These are phyloP conservation scores for Sphenostylis stenocarpa DNA, from an alignment of 306 rosid genomes.

Conservation along the genomic window DNA sequence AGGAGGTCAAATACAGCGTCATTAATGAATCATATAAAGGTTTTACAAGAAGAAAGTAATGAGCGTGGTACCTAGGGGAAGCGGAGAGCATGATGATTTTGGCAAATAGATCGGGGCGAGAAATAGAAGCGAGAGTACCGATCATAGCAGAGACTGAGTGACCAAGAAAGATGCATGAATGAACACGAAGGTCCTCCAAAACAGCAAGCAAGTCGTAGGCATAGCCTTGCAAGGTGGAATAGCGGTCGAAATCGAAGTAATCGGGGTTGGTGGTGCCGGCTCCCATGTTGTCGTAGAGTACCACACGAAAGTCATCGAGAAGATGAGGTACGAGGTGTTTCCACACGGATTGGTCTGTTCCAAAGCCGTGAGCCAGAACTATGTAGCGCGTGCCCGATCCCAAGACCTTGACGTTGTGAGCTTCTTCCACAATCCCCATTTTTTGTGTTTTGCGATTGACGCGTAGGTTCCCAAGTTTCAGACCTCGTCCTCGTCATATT, in stretches of 20 bases:
- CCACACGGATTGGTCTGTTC: conserved; percentile 51
- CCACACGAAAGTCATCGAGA: conserved; percentile 39
- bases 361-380: conserved; percentile 50
- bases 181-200: conserved; percentile 35
- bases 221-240: conserved; percentile 44
- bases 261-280: conserved; percentile 53
- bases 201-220: conserved; percentile 44
- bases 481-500: background rate
- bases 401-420: conserved; percentile 44
- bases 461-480: background rate
- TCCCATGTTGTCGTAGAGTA: conserved; percentile 49
- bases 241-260: conserved; percentile 45
- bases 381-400: conserved; percentile 39
- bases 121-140: conserved; percentile 40
- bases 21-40: too few species aligned
- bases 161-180: conserved; percentile 43
- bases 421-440: conserved; percentile 50
- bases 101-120: conserved; percentile 44
- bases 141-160: conserved; percentile 48
- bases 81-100: conserved; percentile 42
- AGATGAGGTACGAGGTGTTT: conserved; percentile 51
- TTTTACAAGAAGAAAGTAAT: background rate
- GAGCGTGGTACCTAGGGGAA: conserved; percentile 36
- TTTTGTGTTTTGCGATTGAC: background rate
- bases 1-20: background rate